Base-by-base conservation (phyloP, 768 basidiomycete species). In the Leucosporidium creatinivorum region DNA sequence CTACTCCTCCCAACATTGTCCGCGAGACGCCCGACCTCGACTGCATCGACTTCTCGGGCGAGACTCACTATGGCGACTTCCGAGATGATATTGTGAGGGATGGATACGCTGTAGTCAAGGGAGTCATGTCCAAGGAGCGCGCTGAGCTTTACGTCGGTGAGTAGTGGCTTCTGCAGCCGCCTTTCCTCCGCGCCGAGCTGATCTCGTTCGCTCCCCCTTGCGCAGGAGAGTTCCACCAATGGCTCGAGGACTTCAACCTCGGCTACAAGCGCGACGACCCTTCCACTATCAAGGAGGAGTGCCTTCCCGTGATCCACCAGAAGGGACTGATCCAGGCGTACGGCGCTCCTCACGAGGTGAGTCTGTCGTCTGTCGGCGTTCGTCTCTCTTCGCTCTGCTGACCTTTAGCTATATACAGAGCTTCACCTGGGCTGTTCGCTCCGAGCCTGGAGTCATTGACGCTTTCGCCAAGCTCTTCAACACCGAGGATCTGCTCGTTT, bases 241-340 rank as follows among this genome's bases (percentile, higher is more conserved):
- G 58, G 25, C 65, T 60, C 65, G 59, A 66, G 50, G 60, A 66
- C 65, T 26, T 26, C 12, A 15, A 47, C 18, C 65, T 58, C 26
- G 78, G 78, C 15, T 79, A 77, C 72, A 77, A 79, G 66, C 65
- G 73, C 44, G 75, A 79, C 58, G 77, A 78, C 67, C 71, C 73
- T 19, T 63, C 67, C 5, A 79, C 79, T 4, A 77, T 77, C 76
- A 68, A 73, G 21, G 62, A 69, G 23, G 75, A 74, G 15, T 73
- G 77, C 56, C 59, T 79, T 44, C 78, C 79, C 15, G 60, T 67
- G 12, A 74, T 74, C 48, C 58, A 61, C 65, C 48, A 47, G n/a
- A 62, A 62, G 39, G 69, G 68, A 4, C 31, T 66, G 5, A 19
- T 62, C 12, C 44, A 47, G 25, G 58, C 58, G 5, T 69, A 69